These are phyloP conservation scores for Voacanga thouarsii DNA, from an alignment of 257 asterid genomes.

Conservation along the genomic window DNA sequence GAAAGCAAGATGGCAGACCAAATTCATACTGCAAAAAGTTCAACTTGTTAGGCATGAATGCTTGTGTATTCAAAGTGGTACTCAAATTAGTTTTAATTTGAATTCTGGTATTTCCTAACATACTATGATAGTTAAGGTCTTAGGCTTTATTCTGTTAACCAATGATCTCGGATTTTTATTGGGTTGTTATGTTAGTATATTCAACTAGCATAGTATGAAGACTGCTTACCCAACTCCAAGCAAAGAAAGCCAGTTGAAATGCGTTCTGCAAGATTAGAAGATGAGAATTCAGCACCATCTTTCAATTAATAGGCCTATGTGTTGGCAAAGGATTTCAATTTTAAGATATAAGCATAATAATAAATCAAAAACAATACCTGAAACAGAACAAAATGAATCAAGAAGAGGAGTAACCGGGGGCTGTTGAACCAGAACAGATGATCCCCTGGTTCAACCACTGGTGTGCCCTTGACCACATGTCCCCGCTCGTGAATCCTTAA, in stretches of 20 bases:
- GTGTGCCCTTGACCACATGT: slow-evolving; percentile 71
- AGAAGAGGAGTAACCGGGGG: slow-evolving; percentile 65
- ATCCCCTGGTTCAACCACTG: slow-evolving; percentile 78
- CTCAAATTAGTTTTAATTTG: no score
- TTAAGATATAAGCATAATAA: not conserved
- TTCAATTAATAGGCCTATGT: not conserved
- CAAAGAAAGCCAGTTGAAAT: slow-evolving; percentile 91
- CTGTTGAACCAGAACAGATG: slow-evolving; percentile 88
- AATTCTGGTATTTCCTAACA: no score
- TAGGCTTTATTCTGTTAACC: no score
- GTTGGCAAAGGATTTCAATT: not conserved
- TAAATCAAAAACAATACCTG: slow-evolving; percentile 47
- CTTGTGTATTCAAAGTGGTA: not conserved
- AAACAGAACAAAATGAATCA: slow-evolving; percentile 81
- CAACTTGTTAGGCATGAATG: not conserved
- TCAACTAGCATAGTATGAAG: not conserved
- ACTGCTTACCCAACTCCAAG: slow-evolving; percentile 79
- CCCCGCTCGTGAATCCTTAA: slow-evolving; percentile 69
- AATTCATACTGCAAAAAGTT: slow-evolving; percentile 50
- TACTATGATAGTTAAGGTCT: no score
- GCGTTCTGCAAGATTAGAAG: slow-evolving; percentile 60
- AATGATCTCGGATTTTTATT: no score
- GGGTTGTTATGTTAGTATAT: no score
- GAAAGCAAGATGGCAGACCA: slow-evolving; percentile 79
- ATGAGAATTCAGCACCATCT: not conserved